A percentile compares a stretch with the other conserved stretches of the same genome.
These are phyloP conservation scores for Boletus tylopilopsis DNA, from an alignment of 768 basidiomycete genomes.

Conservation along the genomic window DNA sequence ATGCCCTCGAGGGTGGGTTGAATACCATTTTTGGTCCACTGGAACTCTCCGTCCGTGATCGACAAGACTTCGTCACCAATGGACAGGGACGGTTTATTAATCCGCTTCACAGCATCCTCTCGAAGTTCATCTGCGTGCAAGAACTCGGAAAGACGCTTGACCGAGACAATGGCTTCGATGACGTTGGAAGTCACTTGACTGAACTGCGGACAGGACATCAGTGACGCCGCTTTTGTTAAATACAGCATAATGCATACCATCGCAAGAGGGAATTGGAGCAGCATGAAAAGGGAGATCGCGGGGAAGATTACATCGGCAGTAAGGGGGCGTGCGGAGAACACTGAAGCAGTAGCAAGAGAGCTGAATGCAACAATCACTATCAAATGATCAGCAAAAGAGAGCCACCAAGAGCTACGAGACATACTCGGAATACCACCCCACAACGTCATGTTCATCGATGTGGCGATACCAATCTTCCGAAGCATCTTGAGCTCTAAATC, in stretches of 20 bases:
- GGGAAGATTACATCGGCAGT: slow-evolving; percentile 95
- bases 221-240: neutral
- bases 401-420: neutral
- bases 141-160: slow-evolving; percentile 73
- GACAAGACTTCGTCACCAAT: slow-evolving; percentile 67
- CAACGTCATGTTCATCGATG: slow-evolving; percentile 58
- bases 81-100: slow-evolving; percentile 39
- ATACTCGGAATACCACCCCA: slow-evolving; percentile 66
- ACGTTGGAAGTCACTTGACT: slow-evolving; percentile 73
- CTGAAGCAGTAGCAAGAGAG: slow-evolving; percentile 73
- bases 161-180: slow-evolving; percentile 83
- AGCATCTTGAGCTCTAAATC: slow-evolving; percentile 80
- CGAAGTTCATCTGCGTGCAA: slow-evolving; percentile 80
- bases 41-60: slow-evolving; percentile 76
- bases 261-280: slow-evolving; percentile 80
- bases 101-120: slow-evolving; percentile 60
- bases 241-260: slow-evolving; percentile 47
- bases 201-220: slow-evolving; percentile 40
- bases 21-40: slow-evolving; percentile 60
- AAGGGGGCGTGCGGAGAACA: slow-evolving; percentile 58
- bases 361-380: slow-evolving; percentile 74
- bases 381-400: neutral
- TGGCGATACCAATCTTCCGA: slow-evolving; percentile 73
- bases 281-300: slow-evolving; percentile 86
- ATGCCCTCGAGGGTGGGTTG: slow-evolving; percentile 73